Conservation (phyloP, 108 stramenopile species). For the Conticribra weissflogii region DNA sequence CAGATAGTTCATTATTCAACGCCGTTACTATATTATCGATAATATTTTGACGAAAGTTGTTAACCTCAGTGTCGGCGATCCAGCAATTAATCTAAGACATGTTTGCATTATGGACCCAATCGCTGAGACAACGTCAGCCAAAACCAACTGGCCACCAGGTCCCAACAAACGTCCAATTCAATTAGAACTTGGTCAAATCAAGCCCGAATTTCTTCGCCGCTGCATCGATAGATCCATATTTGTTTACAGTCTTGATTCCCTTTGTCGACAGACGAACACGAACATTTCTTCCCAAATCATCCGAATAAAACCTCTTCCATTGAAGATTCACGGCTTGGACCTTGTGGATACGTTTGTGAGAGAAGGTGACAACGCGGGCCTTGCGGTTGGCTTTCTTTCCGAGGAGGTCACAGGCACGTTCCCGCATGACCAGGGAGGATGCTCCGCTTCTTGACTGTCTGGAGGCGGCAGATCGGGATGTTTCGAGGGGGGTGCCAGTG, state of each 20-base stretch:
- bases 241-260: constrained; percentile 96
- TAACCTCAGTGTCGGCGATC: not conserved
- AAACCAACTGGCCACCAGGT: not conserved
- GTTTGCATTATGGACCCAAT: not conserved
- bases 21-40: too few species aligned
- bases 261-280: constrained; percentile 90
- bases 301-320: constrained; percentile 87
- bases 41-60: too few species aligned
- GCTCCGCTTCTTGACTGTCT: constrained; percentile 1
- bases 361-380: constrained; percentile 94
- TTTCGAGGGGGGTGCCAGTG: constrained; percentile 60
- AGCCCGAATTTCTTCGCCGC: constrained; percentile 94
- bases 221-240: constrained; percentile 91
- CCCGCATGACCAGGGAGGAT: constrained; percentile 78
- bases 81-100: not conserved
- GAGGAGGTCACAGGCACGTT: constrained; percentile 86
- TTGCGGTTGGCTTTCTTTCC: constrained; percentile 94
- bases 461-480: constrained; percentile 17
- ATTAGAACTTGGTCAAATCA: constrained; percentile 87
- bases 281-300: constrained; percentile 80
- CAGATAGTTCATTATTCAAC: too few species aligned
- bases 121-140: not conserved
- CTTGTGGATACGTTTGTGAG: constrained; percentile 92
- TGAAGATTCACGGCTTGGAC: constrained; percentile 94
- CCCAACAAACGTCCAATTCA: not conserved